A percentile compares a stretch with the other conserved stretches of the same genome.
Evolutionary conservation across 2,329 filamentous ascomycete genomes (phyloP).

Genomic region (Sporothrix luriei): DNA sequence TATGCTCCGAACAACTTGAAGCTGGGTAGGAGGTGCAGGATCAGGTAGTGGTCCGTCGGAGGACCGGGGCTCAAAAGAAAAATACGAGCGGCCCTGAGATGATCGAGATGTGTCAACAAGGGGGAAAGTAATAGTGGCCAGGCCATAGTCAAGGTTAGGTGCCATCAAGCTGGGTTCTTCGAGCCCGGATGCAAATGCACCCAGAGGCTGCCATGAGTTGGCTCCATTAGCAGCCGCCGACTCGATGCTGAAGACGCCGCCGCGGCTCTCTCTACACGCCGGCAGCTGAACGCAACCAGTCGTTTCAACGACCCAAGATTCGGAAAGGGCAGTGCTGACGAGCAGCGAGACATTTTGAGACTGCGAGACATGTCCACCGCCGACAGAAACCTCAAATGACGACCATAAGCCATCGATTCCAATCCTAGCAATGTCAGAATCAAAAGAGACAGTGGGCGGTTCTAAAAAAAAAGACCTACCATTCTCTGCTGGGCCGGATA

Average conservation of each 20-base stretch:
- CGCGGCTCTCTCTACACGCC: conserved; percentile 59
- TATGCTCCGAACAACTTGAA: conserved; percentile 49
- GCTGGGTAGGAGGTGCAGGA: neutral
- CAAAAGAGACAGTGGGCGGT: neutral
- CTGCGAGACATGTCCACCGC: conserved; percentile 42
- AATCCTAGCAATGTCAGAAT: conserved; percentile 49
- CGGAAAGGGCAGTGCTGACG: conserved; percentile 68
- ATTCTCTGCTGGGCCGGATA: neutral
- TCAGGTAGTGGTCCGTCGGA: conserved; percentile 34
- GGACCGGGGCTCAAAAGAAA: conserved; percentile 44
- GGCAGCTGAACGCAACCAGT: conserved; percentile 67
- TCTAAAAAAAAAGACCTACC: neutral
- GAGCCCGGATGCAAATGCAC: conserved; percentile 62
- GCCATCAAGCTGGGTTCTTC: conserved; percentile 54
- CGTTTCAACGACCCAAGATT: conserved; percentile 68
- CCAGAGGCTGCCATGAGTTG: conserved; percentile 59
- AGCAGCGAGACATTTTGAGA: conserved; percentile 54
- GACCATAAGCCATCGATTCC: conserved; percentile 74
- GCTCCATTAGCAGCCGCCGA: conserved; percentile 48
- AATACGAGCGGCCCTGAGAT: conserved; percentile 28
- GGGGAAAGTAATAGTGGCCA: conserved; percentile 45
- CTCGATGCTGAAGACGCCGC: conserved; percentile 58
- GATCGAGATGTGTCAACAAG: neutral
- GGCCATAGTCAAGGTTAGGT: conserved; percentile 67
- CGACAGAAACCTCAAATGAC: conserved; percentile 63